phyloP scores from a whole-genome alignment of 495 filamentous ascomycete species.

The Pyrenula aspistea region DNA sequence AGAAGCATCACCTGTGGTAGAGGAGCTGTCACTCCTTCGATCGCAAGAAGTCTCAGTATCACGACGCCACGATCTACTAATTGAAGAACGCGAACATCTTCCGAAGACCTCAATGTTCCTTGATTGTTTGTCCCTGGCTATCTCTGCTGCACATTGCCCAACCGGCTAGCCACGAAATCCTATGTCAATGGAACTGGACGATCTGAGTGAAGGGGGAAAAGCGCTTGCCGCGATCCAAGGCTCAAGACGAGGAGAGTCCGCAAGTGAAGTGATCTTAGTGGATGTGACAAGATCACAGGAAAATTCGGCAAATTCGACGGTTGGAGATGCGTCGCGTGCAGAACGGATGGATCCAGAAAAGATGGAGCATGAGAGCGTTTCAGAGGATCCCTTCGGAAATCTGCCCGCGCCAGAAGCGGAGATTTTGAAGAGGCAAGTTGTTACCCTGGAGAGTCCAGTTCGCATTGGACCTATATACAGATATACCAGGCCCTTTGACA shows the following conservation, averaged over 20 bases:
- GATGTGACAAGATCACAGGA: background rate
- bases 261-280: background rate
- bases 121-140: too few relatives aligned
- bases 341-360: background rate
- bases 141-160: too few relatives aligned
- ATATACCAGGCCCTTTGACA: constrained; percentile 66
- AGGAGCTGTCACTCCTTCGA: too few relatives aligned
- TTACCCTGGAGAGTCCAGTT: constrained; percentile 51
- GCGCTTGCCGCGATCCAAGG: constrained; percentile 41
- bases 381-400: constrained; percentile 24
- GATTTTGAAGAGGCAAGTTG: constrained; percentile 59
- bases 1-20: too few relatives aligned
- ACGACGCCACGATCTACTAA: too few relatives aligned
- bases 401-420: constrained; percentile 42
- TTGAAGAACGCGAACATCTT: too few relatives aligned
- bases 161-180: too few relatives aligned
- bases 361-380: constrained; percentile 5
- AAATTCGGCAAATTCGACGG: background rate
- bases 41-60: too few relatives aligned
- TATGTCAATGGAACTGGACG: background rate
- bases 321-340: background rate
- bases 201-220: constrained; percentile 11
- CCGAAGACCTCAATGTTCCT: too few relatives aligned
- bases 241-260: background rate
- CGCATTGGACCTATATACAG: constrained; percentile 59